phyloP scores from a whole-genome alignment of 148 eudicot genomes.

The Silene uniflora region DNA sequence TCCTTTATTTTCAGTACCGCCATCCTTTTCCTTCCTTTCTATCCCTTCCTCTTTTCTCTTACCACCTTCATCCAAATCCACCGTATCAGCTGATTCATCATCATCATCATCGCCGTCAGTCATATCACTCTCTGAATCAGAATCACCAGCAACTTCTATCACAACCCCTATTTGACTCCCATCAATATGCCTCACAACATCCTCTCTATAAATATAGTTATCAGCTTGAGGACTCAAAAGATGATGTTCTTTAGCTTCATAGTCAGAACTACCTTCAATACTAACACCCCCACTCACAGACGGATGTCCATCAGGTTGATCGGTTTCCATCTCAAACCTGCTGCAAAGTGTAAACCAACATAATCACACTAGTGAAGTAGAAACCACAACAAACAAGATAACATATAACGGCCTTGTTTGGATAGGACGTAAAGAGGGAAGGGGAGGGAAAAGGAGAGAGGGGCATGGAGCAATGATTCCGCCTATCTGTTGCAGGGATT shows the following conservation, averaged over 20 bases:
- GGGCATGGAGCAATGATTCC: too few relatives aligned
- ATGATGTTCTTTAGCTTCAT: conserved; percentile 24
- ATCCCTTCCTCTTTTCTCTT: conserved; percentile 31
- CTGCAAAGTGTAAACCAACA: conserved; percentile 8
- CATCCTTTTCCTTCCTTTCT: conserved; percentile 35
- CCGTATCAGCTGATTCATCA: conserved; percentile 13
- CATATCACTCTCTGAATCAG: conserved; percentile 75
- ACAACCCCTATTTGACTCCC: conserved; percentile 67
- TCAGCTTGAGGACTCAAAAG: conserved; percentile 30
- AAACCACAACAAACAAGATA: not conserved
- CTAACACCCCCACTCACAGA: conserved; percentile 12
- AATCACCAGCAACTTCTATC: conserved; percentile 92
- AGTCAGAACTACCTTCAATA: conserved; percentile 20
- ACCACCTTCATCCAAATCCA: conserved; percentile 26
- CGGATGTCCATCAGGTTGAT: conserved; percentile 33
- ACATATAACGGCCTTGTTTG: not conserved
- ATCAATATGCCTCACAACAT: conserved; percentile 68
- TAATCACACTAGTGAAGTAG: conserved; percentile 7
- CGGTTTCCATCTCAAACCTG: conserved; percentile 50
- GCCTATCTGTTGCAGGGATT: too few relatives aligned
- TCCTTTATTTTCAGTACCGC: conserved; percentile 31
- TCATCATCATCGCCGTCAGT: conserved; percentile 28
- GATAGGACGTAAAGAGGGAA: too few relatives aligned
- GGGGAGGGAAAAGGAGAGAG: too few relatives aligned
- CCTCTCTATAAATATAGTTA: conserved; percentile 66